phyloP scores from a whole-genome alignment of 345 rosid species.

The Eucalyptus paniculata region DNA sequence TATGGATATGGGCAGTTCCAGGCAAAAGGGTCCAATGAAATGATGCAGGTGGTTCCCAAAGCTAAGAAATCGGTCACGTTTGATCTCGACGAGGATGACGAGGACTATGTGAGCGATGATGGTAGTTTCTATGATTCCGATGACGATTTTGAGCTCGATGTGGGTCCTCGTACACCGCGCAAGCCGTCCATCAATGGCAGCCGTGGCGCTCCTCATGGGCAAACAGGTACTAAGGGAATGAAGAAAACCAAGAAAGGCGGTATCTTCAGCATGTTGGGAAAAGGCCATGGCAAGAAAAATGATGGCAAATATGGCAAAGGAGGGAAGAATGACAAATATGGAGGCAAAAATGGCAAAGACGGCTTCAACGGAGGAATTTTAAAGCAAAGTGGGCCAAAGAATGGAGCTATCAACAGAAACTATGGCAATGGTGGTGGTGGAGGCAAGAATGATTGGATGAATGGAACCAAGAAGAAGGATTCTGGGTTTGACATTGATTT shows the following conservation, averaged over 20 bases:
- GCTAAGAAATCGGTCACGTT: conserved; percentile 65
- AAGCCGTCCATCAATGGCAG: conserved; percentile 13
- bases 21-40: conserved; percentile 22
- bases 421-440: neutral
- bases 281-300: neutral
- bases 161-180: neutral
- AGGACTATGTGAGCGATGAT: conserved; percentile 12
- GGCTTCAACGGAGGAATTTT: neutral
- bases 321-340: conserved; percentile 7
- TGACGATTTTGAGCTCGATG: conserved; percentile 22
- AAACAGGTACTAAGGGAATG: conserved; percentile 12
- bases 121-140: conserved; percentile 35
- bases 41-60: conserved; percentile 10
- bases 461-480: neutral
- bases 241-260: conserved; percentile 31
- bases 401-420: neutral
- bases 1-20: conserved; percentile 31
- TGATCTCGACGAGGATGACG: conserved; percentile 32
- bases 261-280: conserved; percentile 29
- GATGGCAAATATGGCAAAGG: conserved; percentile 7
- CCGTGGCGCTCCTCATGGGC: conserved; percentile 15
- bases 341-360: neutral
- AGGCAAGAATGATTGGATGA: neutral
- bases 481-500: neutral
- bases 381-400: neutral